Conservation (phyloP, 23 red algal genomes). For the Gracilaria domingensis region DNA sequence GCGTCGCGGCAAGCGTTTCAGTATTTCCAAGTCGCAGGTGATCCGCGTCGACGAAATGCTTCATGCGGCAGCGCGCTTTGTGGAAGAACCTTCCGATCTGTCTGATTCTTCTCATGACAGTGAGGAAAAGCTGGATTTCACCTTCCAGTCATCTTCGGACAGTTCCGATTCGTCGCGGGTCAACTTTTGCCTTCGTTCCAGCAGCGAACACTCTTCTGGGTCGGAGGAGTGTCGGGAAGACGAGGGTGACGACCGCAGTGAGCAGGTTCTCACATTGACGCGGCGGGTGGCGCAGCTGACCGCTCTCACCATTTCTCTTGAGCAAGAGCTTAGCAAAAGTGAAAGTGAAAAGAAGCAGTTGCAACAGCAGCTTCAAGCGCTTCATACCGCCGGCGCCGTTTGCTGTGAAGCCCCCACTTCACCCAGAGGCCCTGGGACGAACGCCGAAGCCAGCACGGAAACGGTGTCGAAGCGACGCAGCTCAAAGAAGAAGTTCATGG, state of each 20-base stretch:
- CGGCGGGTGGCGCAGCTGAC: too few relatives aligned
- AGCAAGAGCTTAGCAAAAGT: too few relatives aligned
- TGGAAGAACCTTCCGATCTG: not conserved
- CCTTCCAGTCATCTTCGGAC: not conserved
- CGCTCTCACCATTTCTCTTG: too few relatives aligned
- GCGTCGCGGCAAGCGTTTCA: not conserved
- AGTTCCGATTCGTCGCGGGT: not conserved
- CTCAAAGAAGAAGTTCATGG: not conserved
- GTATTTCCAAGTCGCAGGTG: not conserved
- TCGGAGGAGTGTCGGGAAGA: not conserved
- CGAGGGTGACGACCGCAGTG: too few relatives aligned
- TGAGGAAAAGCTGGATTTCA: not conserved
- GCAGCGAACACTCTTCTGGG: not conserved
- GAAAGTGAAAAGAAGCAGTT: too few relatives aligned
- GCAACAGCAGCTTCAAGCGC: too few relatives aligned
- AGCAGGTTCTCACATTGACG: too few relatives aligned
- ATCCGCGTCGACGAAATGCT: slow-evolving; percentile 1
- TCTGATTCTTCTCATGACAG: not conserved
- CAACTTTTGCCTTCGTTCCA: slow-evolving; percentile 9
- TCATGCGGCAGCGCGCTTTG: not conserved
- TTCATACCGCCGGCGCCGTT: too few relatives aligned
- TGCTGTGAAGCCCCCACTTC: too few relatives aligned
- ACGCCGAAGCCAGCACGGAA: not conserved
- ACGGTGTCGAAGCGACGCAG: not conserved
- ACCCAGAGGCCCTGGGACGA: not conserved